Base-by-base conservation (phyloP, 2,329 filamentous ascomycete species). In the Pseudogymnoascus sp. region DNA sequence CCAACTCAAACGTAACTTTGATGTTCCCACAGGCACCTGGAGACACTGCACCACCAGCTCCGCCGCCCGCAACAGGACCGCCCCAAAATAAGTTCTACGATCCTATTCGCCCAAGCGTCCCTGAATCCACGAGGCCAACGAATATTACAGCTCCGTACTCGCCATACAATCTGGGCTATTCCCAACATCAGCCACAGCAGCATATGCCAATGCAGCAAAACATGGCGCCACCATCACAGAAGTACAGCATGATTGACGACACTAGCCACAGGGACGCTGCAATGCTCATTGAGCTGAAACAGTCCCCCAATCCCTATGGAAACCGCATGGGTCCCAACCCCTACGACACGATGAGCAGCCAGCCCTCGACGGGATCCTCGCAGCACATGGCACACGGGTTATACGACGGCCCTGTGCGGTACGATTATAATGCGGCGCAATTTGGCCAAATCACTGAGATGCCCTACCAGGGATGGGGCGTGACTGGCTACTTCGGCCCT, bases 1-100 rank as follows among this genome's bases (percentile, higher is more conserved):
- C 90, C 1, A 92, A 86, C 66, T 91, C 91, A 0, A 95, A 90
- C 71, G 78, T 96, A 4, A 93, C 91, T 0, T 82, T 93, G 63
- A 84, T 96, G 71, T 96, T 91, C 72, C 53, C 61, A 2, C 65
- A 64, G 6, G 66, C 63, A 59, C 67, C 38, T 65, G 50, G 50
- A 5, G 50, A 56, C 5, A 33, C 29, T 33, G n/a, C 13, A 56
- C 7, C 50, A 4, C 50, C 50, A 33, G 50, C 50, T 19, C 71
- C 13, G 62, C 70, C 77, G 6, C 76, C 77, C 21, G 82, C 81
- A 1, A 79, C 81, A 0, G 50, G 26, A 14, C 29, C 16, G 2
- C 80, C 82, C 0, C 82, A 82, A 1, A 85, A 82, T 67, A 83
- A 84, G 81, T 79, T 82, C 2, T 86, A 85, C 63, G 83, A 86